phyloP scores from a whole-genome alignment of 495 filamentous ascomycete genomes.

The Chlorociboria aeruginascens region DNA sequence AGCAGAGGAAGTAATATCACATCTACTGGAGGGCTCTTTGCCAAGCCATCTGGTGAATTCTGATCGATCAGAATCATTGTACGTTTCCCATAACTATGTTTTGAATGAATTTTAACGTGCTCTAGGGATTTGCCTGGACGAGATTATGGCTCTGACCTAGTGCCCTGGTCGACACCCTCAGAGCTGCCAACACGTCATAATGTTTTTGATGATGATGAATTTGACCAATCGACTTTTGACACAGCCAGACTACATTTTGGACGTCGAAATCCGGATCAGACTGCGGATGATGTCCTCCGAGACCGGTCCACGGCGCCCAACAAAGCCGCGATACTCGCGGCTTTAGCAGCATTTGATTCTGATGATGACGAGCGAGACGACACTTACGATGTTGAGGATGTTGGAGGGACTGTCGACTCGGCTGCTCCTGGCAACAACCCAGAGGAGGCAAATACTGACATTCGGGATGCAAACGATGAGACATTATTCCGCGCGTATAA shows the following conservation, averaged over 20 bases:
- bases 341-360: constrained; percentile 80
- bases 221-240: constrained; percentile 57
- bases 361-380: constrained; percentile 97
- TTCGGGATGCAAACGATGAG: constrained; percentile 28
- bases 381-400: constrained; percentile 86
- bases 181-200: constrained; percentile 37
- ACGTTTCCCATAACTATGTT: constrained; percentile 13
- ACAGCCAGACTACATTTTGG: constrained; percentile 62
- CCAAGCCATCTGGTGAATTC: constrained; percentile 45
- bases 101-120: too few relatives aligned
- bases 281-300: constrained; percentile 47
- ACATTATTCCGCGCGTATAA: constrained; percentile 58
- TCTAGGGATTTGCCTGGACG: neutral
- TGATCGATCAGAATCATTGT: constrained; percentile 44
- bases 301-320: constrained; percentile 42
- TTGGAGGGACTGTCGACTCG: constrained; percentile 65
- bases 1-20: constrained; percentile 67
- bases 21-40: constrained; percentile 74
- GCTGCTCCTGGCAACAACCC: constrained; percentile 27
- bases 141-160: constrained; percentile 21
- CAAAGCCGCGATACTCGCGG: constrained; percentile 85
- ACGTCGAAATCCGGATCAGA: constrained; percentile 47
- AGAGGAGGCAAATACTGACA: constrained; percentile 26
- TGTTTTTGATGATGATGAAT: constrained; percentile 67
- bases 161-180: constrained; percentile 28